These are phyloP conservation scores for Gaultheria prostrata DNA, from an alignment of 148 eudicot species.

Conservation along the genomic window DNA sequence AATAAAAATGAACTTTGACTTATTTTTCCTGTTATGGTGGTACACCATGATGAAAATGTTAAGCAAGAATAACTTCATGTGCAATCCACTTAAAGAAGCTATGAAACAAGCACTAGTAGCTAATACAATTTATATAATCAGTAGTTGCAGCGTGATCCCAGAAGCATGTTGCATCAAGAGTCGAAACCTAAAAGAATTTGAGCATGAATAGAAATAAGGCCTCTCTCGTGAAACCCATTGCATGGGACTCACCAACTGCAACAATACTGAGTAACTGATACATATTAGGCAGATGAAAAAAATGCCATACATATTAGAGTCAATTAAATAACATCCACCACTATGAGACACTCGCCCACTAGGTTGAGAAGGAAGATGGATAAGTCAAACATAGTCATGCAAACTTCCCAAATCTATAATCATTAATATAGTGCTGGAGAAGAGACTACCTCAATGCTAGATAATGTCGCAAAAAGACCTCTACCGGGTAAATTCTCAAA, in stretches of 20 bases:
- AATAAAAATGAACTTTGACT: conserved; percentile 16
- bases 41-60: conserved; percentile 4
- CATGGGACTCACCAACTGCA: background rate
- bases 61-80: background rate
- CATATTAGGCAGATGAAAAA: conserved; percentile 5
- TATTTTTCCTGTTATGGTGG: conserved; percentile 14
- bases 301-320: background rate
- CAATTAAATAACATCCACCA: background rate
- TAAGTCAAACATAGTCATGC: background rate
- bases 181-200: background rate
- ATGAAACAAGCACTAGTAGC: background rate
- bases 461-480: conserved; percentile 87
- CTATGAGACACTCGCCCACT: background rate
- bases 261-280: background rate
- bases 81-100: conserved; percentile 1
- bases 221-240: background rate
- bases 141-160: background rate
- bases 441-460: conserved; percentile 67
- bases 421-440: conserved; percentile 10
- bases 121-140: background rate
- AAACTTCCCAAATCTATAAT: background rate
- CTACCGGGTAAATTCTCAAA: conserved; percentile 93
- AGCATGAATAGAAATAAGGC: background rate
- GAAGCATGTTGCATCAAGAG: background rate
- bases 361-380: background rate